phyloP scores from a whole-genome alignment of 495 filamentous ascomycete genomes.

The Aspergillus carlsbadensis region DNA sequence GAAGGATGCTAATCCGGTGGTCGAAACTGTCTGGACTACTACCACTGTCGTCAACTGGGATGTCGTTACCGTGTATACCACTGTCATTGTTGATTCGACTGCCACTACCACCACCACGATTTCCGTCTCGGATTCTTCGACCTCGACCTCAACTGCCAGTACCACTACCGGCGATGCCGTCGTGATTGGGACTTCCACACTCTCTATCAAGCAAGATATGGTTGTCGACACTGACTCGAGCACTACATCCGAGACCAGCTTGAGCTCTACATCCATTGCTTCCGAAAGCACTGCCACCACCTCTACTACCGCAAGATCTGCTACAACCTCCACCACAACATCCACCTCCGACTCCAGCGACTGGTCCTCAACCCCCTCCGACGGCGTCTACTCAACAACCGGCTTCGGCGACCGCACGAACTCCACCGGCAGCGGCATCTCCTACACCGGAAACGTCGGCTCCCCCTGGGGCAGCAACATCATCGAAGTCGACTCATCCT shows the following conservation, averaged over 20 bases:
- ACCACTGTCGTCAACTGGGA: background rate
- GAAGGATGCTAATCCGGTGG: background rate
- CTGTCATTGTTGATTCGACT: background rate
- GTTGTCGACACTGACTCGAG: too few species aligned
- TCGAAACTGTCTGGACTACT: background rate
- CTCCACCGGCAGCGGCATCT: background rate
- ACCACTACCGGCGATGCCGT: background rate
- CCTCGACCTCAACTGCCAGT: background rate
- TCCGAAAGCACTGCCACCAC: background rate
- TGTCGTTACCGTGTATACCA: background rate
- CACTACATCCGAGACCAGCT: too few species aligned
- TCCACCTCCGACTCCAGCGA: background rate
- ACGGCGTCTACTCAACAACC: background rate
- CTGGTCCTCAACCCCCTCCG: constrained; percentile 8
- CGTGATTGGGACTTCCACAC: too few species aligned
- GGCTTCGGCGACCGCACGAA: constrained; percentile 4
- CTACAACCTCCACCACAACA: background rate
- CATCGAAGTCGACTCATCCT: background rate
- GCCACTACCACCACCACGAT: background rate
- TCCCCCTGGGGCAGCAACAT: constrained; percentile 3
- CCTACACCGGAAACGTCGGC: constrained; percentile 1
- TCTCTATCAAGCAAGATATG: too few species aligned
- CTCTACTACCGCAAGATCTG: background rate
- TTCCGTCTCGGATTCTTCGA: background rate
- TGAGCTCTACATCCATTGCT: too few species aligned